phyloP scores from a whole-genome alignment of 2,329 filamentous ascomycete genomes.

The Fusarium acutatum region DNA sequence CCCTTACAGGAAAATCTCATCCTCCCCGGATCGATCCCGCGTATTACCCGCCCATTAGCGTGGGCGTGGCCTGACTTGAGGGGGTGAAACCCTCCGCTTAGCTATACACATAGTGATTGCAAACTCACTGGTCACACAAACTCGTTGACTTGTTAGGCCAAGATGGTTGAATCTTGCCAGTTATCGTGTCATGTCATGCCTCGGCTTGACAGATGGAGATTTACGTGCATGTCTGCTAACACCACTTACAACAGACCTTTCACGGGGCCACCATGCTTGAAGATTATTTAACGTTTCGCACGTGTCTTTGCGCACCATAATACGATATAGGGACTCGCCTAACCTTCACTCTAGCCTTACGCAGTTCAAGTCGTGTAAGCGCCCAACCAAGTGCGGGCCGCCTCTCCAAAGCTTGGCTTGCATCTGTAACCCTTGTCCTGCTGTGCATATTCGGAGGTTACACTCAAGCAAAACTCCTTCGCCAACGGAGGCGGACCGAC shows the following conservation, averaged over 20 bases:
- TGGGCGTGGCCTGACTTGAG: conserved; percentile 3
- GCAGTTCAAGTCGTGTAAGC: conserved; percentile 15
- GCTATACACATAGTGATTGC: neutral
- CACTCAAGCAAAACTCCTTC: neutral
- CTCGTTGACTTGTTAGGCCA: neutral
- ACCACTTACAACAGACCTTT: neutral
- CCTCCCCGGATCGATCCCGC: conserved; percentile 36
- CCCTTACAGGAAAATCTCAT: conserved; percentile 23
- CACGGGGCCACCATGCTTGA: neutral
- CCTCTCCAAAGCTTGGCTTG: conserved; percentile 24
- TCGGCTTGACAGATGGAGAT: conserved; percentile 10
- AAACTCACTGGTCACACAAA: neutral
- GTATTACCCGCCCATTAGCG: conserved; percentile 37
- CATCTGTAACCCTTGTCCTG: conserved; percentile 7
- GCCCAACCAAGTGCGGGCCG: conserved; percentile 26
- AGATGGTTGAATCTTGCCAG: neutral
- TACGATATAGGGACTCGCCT: neutral
- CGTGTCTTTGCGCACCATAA: conserved; percentile 23
- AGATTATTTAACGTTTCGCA: conserved; percentile 32
- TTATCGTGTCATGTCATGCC: neutral
- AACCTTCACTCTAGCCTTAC: conserved; percentile 4
- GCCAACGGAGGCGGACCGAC: conserved; percentile 17
- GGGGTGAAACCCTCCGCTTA: neutral
- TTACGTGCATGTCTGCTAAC: neutral
- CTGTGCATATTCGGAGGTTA: conserved; percentile 9